These are phyloP conservation scores for Mortierella sp. DNA, from an alignment of 371 early-diverging fungal species.

Conservation along the genomic window DNA sequence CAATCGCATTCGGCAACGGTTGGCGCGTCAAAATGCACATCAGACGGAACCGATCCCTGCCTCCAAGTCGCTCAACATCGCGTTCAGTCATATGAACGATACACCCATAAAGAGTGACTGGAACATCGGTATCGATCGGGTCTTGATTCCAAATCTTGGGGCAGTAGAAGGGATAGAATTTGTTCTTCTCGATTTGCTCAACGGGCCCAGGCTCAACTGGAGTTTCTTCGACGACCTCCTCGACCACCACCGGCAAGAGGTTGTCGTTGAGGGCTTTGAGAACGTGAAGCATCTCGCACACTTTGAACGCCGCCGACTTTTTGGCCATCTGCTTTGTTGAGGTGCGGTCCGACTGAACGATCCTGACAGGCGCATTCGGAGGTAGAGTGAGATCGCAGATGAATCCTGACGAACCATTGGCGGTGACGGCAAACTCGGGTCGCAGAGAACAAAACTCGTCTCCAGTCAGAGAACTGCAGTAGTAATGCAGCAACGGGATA, in stretches of 20 bases:
- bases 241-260: slow-evolving; percentile 68
- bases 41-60: slow-evolving; percentile 60
- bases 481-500: slow-evolving; percentile 72
- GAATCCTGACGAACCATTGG: slow-evolving; percentile 34
- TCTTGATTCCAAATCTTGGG: slow-evolving; percentile 33
- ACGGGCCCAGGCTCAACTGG: slow-evolving; percentile 3
- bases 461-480: slow-evolving; percentile 72
- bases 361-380: slow-evolving; percentile 74
- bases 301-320: slow-evolving; percentile 79
- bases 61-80: slow-evolving; percentile 21
- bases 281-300: slow-evolving; percentile 75
- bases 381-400: slow-evolving; percentile 73
- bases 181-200: slow-evolving; percentile 22
- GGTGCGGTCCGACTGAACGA: slow-evolving; percentile 68
- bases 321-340: slow-evolving; percentile 78
- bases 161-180: slow-evolving; percentile 13
- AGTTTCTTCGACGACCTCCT: slow-evolving; percentile 13
- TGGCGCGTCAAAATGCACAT: slow-evolving; percentile 66
- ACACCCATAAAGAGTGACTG: slow-evolving; percentile 14
- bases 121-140: neutral
- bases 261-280: slow-evolving; percentile 82
- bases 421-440: slow-evolving; percentile 64
- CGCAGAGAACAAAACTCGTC: slow-evolving; percentile 65
- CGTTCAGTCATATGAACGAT: slow-evolving; percentile 3
- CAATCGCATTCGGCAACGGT: slow-evolving; percentile 60